Evolutionary conservation across 805 yeast genomes (phyloP).

Genomic region (Candida chauliodis): DNA sequence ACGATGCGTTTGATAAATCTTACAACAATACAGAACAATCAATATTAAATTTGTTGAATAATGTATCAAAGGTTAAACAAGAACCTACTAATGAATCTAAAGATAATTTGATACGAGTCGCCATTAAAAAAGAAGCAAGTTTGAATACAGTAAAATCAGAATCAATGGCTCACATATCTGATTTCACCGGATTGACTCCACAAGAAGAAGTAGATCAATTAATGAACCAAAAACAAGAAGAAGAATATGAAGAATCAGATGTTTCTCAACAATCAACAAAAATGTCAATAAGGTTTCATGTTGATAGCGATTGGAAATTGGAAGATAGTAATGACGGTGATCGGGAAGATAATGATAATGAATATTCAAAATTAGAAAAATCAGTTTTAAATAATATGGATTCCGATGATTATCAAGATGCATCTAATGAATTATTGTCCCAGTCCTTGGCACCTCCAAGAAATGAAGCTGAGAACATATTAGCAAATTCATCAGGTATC

Average conservation of each 20-base stretch:
- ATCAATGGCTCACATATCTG: slow-evolving; percentile 1
- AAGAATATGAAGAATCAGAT: slow-evolving; percentile 5
- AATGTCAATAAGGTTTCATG: slow-evolving; percentile 26
- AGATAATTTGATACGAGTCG: neutral
- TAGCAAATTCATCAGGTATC: slow-evolving; percentile 44
- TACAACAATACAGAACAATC: slow-evolving; percentile 37
- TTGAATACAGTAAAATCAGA: neutral
- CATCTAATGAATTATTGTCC: slow-evolving; percentile 10
- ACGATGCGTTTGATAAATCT: slow-evolving; percentile 31
- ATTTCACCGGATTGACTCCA: slow-evolving; percentile 8
- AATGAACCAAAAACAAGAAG: neutral
- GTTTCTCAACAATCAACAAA: slow-evolving; percentile 13
- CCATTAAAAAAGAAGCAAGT: neutral
- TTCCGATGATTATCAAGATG: slow-evolving; percentile 1
- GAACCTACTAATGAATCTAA: neutral
- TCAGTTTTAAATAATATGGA: slow-evolving; percentile 2
- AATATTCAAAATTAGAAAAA: slow-evolving; percentile 7
- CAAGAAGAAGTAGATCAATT: slow-evolving; percentile 10
- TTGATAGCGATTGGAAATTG: slow-evolving; percentile 35
- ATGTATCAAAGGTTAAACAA: slow-evolving; percentile 12
- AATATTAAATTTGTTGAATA: slow-evolving; percentile 34
- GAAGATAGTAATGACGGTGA: slow-evolving; percentile 40
- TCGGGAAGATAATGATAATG: slow-evolving; percentile 32
- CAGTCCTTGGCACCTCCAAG: slow-evolving; percentile 19
- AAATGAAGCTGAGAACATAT: slow-evolving; percentile 17